These are phyloP conservation scores for Colletotrichum sp. DNA, from an alignment of 2,329 filamentous ascomycete genomes.

Conservation along the genomic window DNA sequence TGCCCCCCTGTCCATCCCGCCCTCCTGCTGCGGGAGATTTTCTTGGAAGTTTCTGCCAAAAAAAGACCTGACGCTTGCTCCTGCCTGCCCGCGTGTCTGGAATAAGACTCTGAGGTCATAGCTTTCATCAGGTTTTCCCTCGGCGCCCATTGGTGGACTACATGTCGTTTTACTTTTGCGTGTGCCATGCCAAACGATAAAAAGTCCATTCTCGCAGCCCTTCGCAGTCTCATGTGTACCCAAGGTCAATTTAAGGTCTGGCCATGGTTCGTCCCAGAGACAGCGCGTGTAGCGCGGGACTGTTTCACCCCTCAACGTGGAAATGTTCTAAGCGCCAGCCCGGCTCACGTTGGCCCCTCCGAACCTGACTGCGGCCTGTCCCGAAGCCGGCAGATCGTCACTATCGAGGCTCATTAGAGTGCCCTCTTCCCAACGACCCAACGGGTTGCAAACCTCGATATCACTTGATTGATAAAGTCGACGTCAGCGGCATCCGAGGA, in stretches of 20 bases:
- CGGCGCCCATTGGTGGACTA: not conserved
- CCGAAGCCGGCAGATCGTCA: not conserved
- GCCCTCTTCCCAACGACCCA: not conserved
- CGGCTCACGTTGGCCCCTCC: not conserved
- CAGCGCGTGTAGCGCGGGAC: not conserved
- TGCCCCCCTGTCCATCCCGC: conserved; percentile 15
- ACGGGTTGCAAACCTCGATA: not conserved
- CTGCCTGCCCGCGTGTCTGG: not conserved
- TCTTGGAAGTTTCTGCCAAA: conserved; percentile 9
- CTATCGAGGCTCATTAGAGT: not conserved
- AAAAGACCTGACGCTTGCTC: not conserved
- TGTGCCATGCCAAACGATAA: not conserved
- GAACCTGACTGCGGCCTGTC: not conserved
- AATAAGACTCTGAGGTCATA: conserved; percentile 17
- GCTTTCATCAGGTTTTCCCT: not conserved
- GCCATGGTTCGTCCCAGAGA: conserved; percentile 16
- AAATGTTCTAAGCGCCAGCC: not conserved
- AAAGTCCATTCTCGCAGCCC: not conserved
- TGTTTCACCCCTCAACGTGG: not conserved
- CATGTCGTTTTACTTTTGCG: not conserved
- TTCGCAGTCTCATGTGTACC: not conserved
- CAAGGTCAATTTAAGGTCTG: conserved; percentile 11
- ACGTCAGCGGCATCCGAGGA: too few species aligned
- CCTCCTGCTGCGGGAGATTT: conserved; percentile 6
- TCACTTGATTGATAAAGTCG: not conserved